Percentiles rank a stretch among this genome's conserved stretches.
phyloP scores from a whole-genome alignment of 2,329 filamentous ascomycete species.

The Alternaria ventricosa region DNA sequence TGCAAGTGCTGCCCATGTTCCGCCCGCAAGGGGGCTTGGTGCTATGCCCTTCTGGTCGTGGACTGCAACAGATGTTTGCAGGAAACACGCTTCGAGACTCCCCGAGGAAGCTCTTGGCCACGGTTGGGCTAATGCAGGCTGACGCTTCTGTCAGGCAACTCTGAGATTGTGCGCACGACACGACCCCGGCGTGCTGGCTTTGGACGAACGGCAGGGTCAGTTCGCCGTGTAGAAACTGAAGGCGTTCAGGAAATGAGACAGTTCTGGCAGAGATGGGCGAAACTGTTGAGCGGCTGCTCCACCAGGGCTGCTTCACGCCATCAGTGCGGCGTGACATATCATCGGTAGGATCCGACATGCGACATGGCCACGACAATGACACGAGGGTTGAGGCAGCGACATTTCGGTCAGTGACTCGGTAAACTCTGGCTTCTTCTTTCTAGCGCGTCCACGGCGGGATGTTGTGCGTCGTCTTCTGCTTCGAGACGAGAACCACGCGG shows the following conservation, averaged over 20 bases:
- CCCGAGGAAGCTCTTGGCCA: constrained; percentile 26
- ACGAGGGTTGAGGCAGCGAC: background rate
- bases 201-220: background rate
- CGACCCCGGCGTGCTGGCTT: background rate
- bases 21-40: constrained; percentile 1
- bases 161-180: background rate
- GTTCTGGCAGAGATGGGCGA: background rate
- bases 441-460: constrained; percentile 3
- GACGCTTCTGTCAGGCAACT: constrained; percentile 13
- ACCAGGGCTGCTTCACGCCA: background rate
- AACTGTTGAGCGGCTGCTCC: background rate
- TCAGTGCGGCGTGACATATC: constrained; percentile 1
- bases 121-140: constrained; percentile 15
- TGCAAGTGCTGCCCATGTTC: constrained; percentile 19
- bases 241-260: constrained; percentile 4
- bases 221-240: background rate
- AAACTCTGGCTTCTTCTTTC: background rate
- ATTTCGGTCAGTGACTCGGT: constrained; percentile 1
- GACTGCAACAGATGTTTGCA: constrained; percentile 22
- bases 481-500: background rate
- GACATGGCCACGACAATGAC: constrained; percentile 2
- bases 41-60: constrained; percentile 10
- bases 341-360: background rate
- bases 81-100: constrained; percentile 32
- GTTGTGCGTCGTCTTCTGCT: background rate